Evolutionary conservation across 345 rosid species (phyloP), one percentile per base, ranked within the genome.

Genomic region (Eucalyptus grandis): DNA sequence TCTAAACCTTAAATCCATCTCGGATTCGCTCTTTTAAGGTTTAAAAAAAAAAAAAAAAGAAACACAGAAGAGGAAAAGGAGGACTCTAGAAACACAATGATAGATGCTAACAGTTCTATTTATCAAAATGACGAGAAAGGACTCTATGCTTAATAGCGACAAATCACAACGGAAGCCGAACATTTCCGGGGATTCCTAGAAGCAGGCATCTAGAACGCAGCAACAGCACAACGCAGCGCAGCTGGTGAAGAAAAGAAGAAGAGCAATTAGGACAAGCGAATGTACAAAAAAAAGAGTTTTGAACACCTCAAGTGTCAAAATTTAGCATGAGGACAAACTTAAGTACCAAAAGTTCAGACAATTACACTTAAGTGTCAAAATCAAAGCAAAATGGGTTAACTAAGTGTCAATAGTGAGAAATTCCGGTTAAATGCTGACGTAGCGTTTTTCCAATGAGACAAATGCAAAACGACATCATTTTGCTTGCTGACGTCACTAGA

Each of bases 181-280:
- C 88, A 34, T 22, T 43, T 56, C 40, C 11, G 72, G 40, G 10
- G 21, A 88, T 88, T 60, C 89, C 93, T 91, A 95, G 90, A 94
- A 95, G 94, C 96, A 96, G 44, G 92, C 92, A 81, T 95, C 98
- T 88, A 96, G 69, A 86, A 89, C 93, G 91, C 98, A 95, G 89
- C 98, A 96, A 90, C 98, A 96, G 62, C 62, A 58, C 65, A 58
- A 30, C 87, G 93, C 95, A 81, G 97, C 97, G 89, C 96, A 95
- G 87, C 67, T 60, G 67, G 14, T 26, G 14, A 60, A 26, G 51
- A 49, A 50, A 72, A 62, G 56, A 58, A n/a, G 54, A 46, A 4
- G 21, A 13, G 80, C 26, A 86, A 90, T 37, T 26, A 26, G 19
- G 30, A 65, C 21, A 22, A 37, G 10, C 4, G 62, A 56, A 27